phyloP scores from a whole-genome alignment of 2,329 filamentous ascomycete genomes.

The Colletotrichum sp. region DNA sequence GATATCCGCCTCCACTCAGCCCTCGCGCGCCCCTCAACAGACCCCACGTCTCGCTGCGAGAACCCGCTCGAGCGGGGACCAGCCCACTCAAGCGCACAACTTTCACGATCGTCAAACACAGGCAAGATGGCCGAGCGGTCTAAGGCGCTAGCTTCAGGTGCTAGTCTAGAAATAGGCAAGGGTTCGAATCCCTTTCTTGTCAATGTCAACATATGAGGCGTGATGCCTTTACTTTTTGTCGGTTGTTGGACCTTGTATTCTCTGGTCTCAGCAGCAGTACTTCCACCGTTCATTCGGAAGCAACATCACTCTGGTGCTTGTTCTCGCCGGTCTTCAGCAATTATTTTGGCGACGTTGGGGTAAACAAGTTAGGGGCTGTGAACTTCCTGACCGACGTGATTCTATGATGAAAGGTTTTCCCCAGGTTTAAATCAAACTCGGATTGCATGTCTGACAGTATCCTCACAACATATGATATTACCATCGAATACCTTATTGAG shows the following conservation, averaged over 20 bases:
- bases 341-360: too few species aligned
- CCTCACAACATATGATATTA: too few species aligned
- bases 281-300: not conserved
- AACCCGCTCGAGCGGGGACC: not conserved
- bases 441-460: too few species aligned
- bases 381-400: not conserved
- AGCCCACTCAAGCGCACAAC: not conserved
- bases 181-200: not conserved
- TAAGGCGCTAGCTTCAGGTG: not conserved
- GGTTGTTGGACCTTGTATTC: not conserved
- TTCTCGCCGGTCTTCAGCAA: not conserved
- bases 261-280: not conserved
- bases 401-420: not conserved
- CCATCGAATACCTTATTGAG: too few species aligned
- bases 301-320: not conserved
- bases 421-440: too few species aligned
- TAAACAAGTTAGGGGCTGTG: too few species aligned
- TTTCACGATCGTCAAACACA: not conserved
- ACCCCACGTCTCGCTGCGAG: not conserved
- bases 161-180: not conserved
- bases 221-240: not conserved
- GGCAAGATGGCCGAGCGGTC: not conserved
- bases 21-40: not conserved
- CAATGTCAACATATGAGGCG: not conserved
- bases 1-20: rapidly evolving